Conservation (phyloP, 225 moss, liverwort and hornwort species). For the Antitrichia curtipendula region DNA sequence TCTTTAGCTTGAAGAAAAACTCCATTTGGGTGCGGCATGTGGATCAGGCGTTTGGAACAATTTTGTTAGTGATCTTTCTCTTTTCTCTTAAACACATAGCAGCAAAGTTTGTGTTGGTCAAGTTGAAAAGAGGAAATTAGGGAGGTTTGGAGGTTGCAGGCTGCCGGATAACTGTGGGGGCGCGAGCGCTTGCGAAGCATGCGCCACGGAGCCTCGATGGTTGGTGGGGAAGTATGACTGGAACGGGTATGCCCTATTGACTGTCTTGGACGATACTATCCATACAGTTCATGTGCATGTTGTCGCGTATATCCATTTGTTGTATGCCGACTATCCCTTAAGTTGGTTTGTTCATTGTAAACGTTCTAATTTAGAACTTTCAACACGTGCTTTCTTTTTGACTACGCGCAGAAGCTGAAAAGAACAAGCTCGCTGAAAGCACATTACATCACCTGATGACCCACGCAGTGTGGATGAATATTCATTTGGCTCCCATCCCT, state of each 20-base stretch:
- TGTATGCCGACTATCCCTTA: background rate
- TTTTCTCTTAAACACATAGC: background rate
- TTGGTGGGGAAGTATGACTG: constrained; percentile 80
- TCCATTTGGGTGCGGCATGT: background rate
- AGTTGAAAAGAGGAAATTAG: constrained; percentile 13
- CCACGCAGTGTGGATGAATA: constrained; percentile 73
- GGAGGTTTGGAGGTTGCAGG: constrained; percentile 65
- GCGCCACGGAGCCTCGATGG: constrained; percentile 71
- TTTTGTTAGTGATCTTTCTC: background rate
- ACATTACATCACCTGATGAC: constrained; percentile 45
- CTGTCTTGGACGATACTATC: background rate
- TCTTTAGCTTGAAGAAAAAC: background rate
- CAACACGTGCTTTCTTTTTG: background rate
- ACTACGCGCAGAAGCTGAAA: constrained; percentile 43
- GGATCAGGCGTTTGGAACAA: background rate
- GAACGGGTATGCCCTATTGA: constrained; percentile 45
- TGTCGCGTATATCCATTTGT: background rate
- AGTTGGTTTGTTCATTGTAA: background rate
- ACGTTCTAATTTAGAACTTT: background rate
- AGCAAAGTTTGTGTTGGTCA: background rate
- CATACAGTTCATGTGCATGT: background rate
- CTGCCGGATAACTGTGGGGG: constrained; percentile 72
- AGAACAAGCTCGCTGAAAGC: constrained; percentile 58
- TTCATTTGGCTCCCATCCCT: constrained; percentile 53
- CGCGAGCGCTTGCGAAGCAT: constrained; percentile 93